Evolutionary conservation across 148 eudicot genomes (phyloP), one percentile per base, ranked within the genome.

Genomic region (Suaeda aralocaspica): DNA sequence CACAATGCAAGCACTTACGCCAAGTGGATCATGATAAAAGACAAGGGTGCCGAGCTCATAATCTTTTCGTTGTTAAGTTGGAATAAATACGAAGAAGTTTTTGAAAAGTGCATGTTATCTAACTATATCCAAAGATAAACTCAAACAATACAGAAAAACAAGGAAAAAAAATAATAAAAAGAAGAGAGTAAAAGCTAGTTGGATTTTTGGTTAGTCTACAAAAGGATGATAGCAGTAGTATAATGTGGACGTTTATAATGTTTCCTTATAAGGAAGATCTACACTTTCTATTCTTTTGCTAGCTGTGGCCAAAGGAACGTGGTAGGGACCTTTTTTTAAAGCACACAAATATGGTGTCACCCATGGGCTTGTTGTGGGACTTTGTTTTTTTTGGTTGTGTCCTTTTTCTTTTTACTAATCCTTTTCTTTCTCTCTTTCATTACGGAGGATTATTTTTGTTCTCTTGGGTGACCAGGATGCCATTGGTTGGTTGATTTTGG

Each of bases 221-320:
- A 59, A 49, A 46, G 74, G 67, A 72, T 76, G 73, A 73, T 73
- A 50, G 65, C 72, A n/a, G 69, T 70, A 61, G 72, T 68, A 63
- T 49, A 67, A 64, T 81, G 70, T 72, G 64, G 72, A 75, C 83
- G 28, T 72, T 66, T 70, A 74, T 77, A 71, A 66, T 72, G 72
- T 69, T 83, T 69, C 77, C 83, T 76, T 71, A n/a, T 64, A 52
- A 67, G 61, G 24, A 81, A 48, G 72, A 64, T 70, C 50, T 31
- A 49, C 70, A 57, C 75, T 66, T 79, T 58, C 74, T 67, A 50
- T 44, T 76, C 72, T 77, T 61, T 64, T 79, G 79, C 62, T 77
- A 82, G 86, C 86, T 82, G 81, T 79, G 77, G 68, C 79, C 83
- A 82, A 79, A 70, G 28, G 36, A 80, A 80, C 82, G 73, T 83